A percentile compares a stretch with the other conserved stretches of the same genome.
These are phyloP conservation scores for Stachybotrys chartarum DNA, from an alignment of 2,329 filamentous ascomycete genomes.

Conservation along the genomic window DNA sequence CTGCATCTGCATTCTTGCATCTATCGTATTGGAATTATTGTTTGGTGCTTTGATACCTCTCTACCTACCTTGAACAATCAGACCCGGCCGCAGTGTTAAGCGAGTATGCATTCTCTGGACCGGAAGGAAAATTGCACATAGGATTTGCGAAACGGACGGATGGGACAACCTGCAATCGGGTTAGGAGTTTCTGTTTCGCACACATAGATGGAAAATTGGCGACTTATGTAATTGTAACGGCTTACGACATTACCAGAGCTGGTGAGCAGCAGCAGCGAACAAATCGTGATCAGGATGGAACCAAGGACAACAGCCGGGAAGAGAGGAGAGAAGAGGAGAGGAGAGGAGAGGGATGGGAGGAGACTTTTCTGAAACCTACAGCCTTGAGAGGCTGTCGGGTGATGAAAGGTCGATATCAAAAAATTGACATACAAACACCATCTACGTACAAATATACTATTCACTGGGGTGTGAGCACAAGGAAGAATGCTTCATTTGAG, in stretches of 20 bases:
- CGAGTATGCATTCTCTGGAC: background rate
- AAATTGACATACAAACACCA: background rate
- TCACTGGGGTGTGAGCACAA: background rate
- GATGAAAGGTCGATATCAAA: background rate
- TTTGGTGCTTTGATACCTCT: conserved; percentile 5
- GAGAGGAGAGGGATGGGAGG: background rate
- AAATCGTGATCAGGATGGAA: background rate
- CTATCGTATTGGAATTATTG: conserved; percentile 3
- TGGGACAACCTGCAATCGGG: background rate
- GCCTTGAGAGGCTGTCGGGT: background rate
- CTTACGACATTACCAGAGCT: conserved; percentile 8
- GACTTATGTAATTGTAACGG: conserved; percentile 18
- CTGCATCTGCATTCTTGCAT: conserved; percentile 8
- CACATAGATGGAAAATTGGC: conserved; percentile 13
- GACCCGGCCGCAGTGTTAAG: background rate
- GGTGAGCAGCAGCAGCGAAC: background rate
- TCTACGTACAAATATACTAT: background rate
- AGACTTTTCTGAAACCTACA: background rate
- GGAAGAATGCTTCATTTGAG: background rate
- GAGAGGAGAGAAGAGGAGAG: background rate
- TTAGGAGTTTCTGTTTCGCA: conserved; percentile 7
- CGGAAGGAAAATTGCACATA: conserved; percentile 9
- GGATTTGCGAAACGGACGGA: background rate
- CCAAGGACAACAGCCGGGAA: background rate
- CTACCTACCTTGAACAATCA: background rate